These are phyloP conservation scores for Papiliotrema nemorosa DNA, from an alignment of 1,284 basidiomycete genomes.

Conservation along the genomic window DNA sequence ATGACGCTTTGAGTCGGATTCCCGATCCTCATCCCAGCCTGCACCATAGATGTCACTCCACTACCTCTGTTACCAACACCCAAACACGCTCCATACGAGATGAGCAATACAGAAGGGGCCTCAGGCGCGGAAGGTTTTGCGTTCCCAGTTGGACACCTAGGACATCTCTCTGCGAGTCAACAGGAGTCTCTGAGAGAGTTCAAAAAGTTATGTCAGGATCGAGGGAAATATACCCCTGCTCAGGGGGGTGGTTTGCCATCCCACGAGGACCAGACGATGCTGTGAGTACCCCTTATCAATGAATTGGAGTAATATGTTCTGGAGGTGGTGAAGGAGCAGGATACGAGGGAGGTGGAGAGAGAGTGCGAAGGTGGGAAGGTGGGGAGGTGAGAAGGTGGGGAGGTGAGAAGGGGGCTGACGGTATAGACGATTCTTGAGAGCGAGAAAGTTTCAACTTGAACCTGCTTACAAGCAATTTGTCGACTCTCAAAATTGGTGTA, in stretches of 20 bases:
- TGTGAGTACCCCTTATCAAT: conserved; percentile 3
- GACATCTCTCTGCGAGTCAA: conserved; percentile 11
- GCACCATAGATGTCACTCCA: too few species aligned
- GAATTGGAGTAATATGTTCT: too few species aligned
- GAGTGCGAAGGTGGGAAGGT: background rate
- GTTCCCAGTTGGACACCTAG: conserved; percentile 14
- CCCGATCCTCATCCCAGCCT: too few species aligned
- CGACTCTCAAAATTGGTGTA: conserved; percentile 13
- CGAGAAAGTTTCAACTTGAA: conserved; percentile 13
- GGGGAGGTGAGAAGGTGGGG: background rate
- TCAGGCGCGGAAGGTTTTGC: background rate
- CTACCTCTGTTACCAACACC: background rate
- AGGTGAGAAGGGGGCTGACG: conserved; percentile 1
- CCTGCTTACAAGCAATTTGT: conserved; percentile 15
- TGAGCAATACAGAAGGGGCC: background rate
- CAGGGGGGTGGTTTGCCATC: conserved; percentile 2
- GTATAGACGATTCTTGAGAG: conserved; percentile 16
- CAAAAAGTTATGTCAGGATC: conserved; percentile 11
- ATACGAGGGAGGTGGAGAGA: too few species aligned
- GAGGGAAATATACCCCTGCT: conserved; percentile 4
- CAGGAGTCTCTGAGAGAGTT: conserved; percentile 8
- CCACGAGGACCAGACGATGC: conserved; percentile 9
- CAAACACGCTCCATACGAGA: too few species aligned
- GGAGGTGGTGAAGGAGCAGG: too few species aligned
- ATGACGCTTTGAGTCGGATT: too few species aligned